phyloP scores from a whole-genome alignment of 129 eudicot genomes.

The Centrapalus pauciflorus region DNA sequence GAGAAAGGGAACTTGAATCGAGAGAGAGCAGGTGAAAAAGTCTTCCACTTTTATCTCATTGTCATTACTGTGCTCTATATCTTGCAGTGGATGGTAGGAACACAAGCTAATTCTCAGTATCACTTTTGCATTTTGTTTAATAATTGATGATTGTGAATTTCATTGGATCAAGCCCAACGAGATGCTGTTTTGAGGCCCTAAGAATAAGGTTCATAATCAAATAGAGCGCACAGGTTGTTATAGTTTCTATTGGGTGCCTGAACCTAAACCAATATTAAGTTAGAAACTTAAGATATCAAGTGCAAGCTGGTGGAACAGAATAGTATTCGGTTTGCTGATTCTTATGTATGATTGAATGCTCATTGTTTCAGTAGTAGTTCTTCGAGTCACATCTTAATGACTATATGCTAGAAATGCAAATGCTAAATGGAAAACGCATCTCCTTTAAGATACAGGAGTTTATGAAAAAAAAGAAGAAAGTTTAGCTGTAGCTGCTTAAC shows the following conservation, averaged over 20 bases:
- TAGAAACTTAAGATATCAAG: too few species aligned
- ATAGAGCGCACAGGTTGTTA: not conserved
- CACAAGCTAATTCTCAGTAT: not conserved
- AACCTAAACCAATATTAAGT: too few species aligned
- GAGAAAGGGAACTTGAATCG: constrained; percentile 53
- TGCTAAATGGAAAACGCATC: not conserved
- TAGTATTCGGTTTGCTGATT: not conserved
- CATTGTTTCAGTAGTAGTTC: not conserved
- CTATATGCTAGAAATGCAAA: too few species aligned
- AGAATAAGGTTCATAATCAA: not conserved
- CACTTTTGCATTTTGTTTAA: not conserved
- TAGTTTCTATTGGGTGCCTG: not conserved
- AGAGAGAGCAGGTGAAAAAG: constrained; percentile 74
- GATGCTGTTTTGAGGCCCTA: constrained; percentile 1
- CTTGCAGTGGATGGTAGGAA: not conserved
- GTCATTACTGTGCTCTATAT: too few species aligned
- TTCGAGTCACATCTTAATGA: not conserved
- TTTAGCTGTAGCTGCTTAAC: not conserved
- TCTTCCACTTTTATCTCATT: not conserved
- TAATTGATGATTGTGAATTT: not conserved
- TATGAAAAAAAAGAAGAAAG: constrained; percentile 33
- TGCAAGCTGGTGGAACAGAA: not conserved
- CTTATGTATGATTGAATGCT: not conserved
- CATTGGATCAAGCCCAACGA: not conserved
- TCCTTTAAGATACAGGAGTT: constrained; percentile 17